Conservation (phyloP, 345 rosid genomes). For the Cardiospermum halicacabum region DNA sequence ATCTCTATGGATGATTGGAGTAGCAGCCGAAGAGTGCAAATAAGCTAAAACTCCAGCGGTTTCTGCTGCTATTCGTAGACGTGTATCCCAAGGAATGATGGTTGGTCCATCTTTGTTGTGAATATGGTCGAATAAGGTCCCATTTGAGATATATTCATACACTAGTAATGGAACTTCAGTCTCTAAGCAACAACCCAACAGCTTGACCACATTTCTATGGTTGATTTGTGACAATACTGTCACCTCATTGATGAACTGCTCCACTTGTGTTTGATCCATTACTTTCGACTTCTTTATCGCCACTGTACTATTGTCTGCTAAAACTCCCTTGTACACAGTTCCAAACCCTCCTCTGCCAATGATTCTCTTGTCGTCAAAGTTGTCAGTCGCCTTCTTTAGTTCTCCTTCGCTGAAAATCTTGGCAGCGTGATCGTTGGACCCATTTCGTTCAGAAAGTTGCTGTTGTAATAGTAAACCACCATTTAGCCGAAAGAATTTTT, state of each 20-base stretch:
- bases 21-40: conserved; percentile 38
- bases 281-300: conserved; percentile 22
- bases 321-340: conserved; percentile 15
- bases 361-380: conserved; percentile 8
- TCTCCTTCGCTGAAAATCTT: conserved; percentile 13
- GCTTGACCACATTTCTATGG: conserved; percentile 23
- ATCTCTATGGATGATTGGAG: conserved; percentile 21
- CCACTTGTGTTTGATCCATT: conserved; percentile 7
- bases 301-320: conserved; percentile 1
- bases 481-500: conserved; percentile 17
- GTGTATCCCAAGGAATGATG: conserved; percentile 24
- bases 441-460: not conserved
- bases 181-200: not conserved
- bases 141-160: conserved; percentile 18
- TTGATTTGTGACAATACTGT: conserved; percentile 23
- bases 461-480: conserved; percentile 19
- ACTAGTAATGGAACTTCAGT: conserved; percentile 12
- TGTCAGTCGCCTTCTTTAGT: conserved; percentile 19
- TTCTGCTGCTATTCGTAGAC: conserved; percentile 29
- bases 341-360: conserved; percentile 22
- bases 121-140: conserved; percentile 12
- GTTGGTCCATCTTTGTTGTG: not conserved
- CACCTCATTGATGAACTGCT: conserved; percentile 14
- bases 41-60: conserved; percentile 29
- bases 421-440: conserved; percentile 16